Conservation (phyloP, 2,329 filamentous ascomycete genomes). For the Sporothrix euskadiensis region DNA sequence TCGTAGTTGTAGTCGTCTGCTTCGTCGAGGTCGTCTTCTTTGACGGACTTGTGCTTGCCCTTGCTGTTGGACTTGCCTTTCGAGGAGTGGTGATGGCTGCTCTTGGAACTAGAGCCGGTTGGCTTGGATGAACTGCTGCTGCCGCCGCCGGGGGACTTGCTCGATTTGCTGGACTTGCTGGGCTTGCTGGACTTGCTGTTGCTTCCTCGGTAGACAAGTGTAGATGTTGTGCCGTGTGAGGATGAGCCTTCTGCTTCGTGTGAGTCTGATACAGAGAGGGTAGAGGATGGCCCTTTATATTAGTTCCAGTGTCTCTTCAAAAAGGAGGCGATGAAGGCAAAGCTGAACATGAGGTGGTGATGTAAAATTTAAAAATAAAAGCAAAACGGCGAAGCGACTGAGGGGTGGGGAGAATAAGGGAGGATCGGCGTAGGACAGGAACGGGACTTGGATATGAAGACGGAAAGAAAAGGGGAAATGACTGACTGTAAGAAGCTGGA, state of each 20-base stretch:
- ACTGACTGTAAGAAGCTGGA: constrained; percentile 3
- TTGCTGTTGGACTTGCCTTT: constrained; percentile 9
- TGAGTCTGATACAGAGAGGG: constrained; percentile 4
- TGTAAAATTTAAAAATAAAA: constrained; percentile 8
- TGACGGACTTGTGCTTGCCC: background rate
- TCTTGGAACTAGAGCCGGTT: constrained; percentile 5
- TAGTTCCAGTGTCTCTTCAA: background rate
- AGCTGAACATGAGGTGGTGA: background rate
- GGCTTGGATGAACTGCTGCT: constrained; percentile 2
- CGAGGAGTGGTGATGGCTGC: background rate
- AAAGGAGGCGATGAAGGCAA: background rate
- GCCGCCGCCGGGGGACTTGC: background rate
- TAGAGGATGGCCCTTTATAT: constrained; percentile 23
- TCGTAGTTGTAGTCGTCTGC: background rate
- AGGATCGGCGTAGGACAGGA: background rate
- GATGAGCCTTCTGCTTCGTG: constrained; percentile 10
- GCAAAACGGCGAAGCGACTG: background rate
- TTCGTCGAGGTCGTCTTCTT: background rate
- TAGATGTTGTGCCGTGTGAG: background rate
- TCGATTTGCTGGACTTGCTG: constrained; percentile 2
- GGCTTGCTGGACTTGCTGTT: background rate
- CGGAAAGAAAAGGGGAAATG: background rate
- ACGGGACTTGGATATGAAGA: background rate
- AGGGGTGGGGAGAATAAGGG: background rate
- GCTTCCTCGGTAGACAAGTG: constrained; percentile 11